Base-by-base conservation (phyloP, 805 yeast species). In the Starmerella apicola region DNA sequence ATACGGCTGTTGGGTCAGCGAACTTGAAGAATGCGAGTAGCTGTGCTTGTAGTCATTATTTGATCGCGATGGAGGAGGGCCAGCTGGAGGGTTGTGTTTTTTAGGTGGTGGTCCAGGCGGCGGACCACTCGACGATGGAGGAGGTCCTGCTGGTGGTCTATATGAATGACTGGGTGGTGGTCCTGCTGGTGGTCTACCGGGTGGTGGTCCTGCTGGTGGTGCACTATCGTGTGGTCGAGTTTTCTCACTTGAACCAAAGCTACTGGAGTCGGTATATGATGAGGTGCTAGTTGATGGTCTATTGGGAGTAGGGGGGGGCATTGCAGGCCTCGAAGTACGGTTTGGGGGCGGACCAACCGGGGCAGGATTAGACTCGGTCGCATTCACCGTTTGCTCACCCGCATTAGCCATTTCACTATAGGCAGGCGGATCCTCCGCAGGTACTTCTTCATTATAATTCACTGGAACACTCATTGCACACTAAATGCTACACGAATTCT, bases 371-470 rank as follows among this genome's bases (percentile, higher is more conserved):
- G n/a, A n/a, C n/a, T n/a, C n/a, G n/a, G n/a, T n/a, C n/a, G n/a
- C n/a, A n/a, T n/a, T n/a, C n/a, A n/a, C n/a, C n/a, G n/a, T n/a
- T n/a, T n/a, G n/a, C n/a, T n/a, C n/a, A 10, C 18, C 25, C 19
- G 21, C 29, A 7, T 5, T 28, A 10, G 51, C 50, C 5, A 46
- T 15, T 23, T 39, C 45, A 10, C 43, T 39, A 38, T 47, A 47
- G 27, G 52, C 46, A 30, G 51, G 51, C 25, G 49, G 51, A 39
- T 39, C 44, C 16, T 48, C 51, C 2, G 34, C 29, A 15, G 48
- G 48, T 5, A 35, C 31, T 28, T 23, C 18, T 5, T 36, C 34
- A 28, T 35, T 16, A 26, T 35, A 12, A 16, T 9, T 30, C 10
- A 10, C 19, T 16, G 8, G n/a, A 17, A 9, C 16, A 10, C 10